phyloP scores from a whole-genome alignment of 2,329 filamentous ascomycete genomes.

The Epichloe coenophiala region DNA sequence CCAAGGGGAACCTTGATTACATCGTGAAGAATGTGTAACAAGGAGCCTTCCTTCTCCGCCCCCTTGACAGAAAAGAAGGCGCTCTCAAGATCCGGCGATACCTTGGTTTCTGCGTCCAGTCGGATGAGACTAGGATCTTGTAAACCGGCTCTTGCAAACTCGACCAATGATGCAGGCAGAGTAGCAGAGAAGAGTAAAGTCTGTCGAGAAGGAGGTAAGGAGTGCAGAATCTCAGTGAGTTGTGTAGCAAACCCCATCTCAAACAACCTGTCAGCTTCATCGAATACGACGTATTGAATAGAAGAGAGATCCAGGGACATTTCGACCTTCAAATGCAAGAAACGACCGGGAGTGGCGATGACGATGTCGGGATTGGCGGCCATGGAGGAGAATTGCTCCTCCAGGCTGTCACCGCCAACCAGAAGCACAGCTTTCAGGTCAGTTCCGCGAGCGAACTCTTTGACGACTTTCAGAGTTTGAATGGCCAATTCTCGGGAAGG shows the following conservation, averaged over 20 bases:
- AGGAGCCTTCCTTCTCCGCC: conserved; percentile 82
- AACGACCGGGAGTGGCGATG: conserved; percentile 92
- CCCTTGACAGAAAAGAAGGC: conserved; percentile 91
- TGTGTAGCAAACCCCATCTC: conserved; percentile 98
- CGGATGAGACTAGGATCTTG: conserved; percentile 86
- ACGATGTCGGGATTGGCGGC: conserved; percentile 91
- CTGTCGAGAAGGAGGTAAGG: conserved; percentile 70
- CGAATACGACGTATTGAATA: conserved; percentile 88
- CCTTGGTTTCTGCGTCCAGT: conserved; percentile 86
- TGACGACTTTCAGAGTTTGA: conserved; percentile 91
- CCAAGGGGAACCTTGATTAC: conserved; percentile 80
- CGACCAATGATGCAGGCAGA: conserved; percentile 82
- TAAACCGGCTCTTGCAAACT: conserved; percentile 85
- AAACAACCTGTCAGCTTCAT: conserved; percentile 92
- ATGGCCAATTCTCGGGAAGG: conserved; percentile 88
- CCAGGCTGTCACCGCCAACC: conserved; percentile 87
- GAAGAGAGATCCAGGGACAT: conserved; percentile 88
- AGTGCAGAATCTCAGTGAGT: conserved; percentile 82
- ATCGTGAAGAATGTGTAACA: conserved; percentile 79
- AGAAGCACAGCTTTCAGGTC: conserved; percentile 83
- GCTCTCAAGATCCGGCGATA: conserved; percentile 89
- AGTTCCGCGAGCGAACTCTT: conserved; percentile 81
- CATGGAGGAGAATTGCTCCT: conserved; percentile 91
- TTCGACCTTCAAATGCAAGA: conserved; percentile 91
- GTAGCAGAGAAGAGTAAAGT: conserved; percentile 93